Evolutionary conservation across 345 rosid genomes (phyloP).

Genomic region (Draba incana): DNA sequence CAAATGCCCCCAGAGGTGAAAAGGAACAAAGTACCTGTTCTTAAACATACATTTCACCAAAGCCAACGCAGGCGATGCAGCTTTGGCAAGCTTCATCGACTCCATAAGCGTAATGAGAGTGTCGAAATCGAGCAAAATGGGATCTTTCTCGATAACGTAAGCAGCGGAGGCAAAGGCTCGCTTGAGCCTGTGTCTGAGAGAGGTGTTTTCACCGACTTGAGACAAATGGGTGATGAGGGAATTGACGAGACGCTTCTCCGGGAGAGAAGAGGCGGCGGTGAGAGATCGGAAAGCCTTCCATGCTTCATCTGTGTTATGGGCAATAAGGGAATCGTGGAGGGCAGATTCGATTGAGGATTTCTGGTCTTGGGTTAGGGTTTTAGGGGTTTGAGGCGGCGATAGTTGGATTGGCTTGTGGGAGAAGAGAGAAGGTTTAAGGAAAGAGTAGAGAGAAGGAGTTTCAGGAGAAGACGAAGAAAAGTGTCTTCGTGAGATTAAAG

Average conservation of each 20-base stretch:
- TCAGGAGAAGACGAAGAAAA: conserved; percentile 53
- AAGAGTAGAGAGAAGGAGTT: conserved; percentile 65
- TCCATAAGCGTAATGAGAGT: conserved; percentile 54
- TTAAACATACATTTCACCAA: conserved; percentile 67
- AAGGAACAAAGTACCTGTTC: conserved; percentile 81
- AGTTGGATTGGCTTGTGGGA: conserved; percentile 43
- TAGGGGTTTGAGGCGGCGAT: conserved; percentile 34
- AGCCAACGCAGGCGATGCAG: conserved; percentile 74
- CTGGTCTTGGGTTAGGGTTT: conserved; percentile 54
- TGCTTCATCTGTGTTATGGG: conserved; percentile 64
- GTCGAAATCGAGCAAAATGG: conserved; percentile 54
- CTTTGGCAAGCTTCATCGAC: conserved; percentile 62
- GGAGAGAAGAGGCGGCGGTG: conserved; percentile 55
- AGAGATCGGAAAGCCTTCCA: conserved; percentile 85
- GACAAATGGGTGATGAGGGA: conserved; percentile 70
- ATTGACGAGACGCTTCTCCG: conserved; percentile 64
- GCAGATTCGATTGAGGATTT: conserved; percentile 54
- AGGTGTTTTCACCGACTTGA: conserved; percentile 31
- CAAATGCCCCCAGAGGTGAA: conserved; percentile 65
- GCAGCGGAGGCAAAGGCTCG: conserved; percentile 88
- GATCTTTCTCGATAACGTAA: conserved; percentile 65
- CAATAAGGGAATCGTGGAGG: conserved; percentile 58
- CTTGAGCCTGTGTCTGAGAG: conserved; percentile 54
- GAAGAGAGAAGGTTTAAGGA: conserved; percentile 76
- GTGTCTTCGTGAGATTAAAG: conserved; percentile 33